Conservation (phyloP, 306 rosid species). For the Cucurbita ficifolia region DNA sequence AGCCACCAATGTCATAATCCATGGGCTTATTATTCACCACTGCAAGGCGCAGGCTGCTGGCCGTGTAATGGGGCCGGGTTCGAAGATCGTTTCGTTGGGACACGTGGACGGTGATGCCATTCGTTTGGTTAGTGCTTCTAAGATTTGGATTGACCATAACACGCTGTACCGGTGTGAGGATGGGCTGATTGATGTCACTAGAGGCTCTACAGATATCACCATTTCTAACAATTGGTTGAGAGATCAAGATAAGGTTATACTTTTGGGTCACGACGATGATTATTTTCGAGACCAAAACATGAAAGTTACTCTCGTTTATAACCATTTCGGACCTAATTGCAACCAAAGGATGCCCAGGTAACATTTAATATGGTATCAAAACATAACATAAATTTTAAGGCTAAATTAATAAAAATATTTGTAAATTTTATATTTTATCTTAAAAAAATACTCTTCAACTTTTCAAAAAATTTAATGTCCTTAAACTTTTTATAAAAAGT, state of each 20-base stretch:
- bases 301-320: conserved; percentile 24
- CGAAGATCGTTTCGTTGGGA: conserved; percentile 10
- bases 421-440: too few relatives aligned
- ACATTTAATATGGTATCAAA: too few relatives aligned
- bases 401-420: too few relatives aligned
- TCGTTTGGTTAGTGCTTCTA: conserved; percentile 17
- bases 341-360: conserved; percentile 41
- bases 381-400: too few relatives aligned
- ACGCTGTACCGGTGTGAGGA: conserved; percentile 25
- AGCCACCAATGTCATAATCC: conserved; percentile 24
- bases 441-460: too few relatives aligned
- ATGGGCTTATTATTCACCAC: conserved; percentile 30
- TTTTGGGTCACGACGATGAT: conserved; percentile 33
- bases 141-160: conserved; percentile 38
- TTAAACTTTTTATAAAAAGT: too few relatives aligned
- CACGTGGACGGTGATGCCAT: conserved; percentile 31
- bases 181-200: conserved; percentile 28
- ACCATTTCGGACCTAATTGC: conserved; percentile 37
- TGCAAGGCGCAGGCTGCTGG: conserved; percentile 17
- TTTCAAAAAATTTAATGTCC: too few relatives aligned
- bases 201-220: conserved; percentile 27
- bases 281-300: conserved; percentile 18
- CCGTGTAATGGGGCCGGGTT: conserved; percentile 16
- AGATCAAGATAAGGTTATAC: conserved; percentile 34
- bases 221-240: conserved; percentile 34